These are phyloP conservation scores for Saposhnikovia divaricata DNA, from an alignment of 129 eudicot genomes.

Conservation along the genomic window DNA sequence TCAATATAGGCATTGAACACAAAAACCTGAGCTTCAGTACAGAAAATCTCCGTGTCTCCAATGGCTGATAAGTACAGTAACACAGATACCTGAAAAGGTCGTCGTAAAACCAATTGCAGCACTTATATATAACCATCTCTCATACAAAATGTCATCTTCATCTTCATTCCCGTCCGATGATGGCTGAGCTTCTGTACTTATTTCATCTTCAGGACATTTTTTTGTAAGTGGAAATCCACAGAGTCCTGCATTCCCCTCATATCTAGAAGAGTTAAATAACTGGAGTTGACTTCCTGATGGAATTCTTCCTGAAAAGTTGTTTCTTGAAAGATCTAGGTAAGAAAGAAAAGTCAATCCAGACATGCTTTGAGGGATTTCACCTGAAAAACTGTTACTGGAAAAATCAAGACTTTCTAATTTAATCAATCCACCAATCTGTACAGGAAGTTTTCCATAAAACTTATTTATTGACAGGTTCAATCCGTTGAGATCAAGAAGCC, in stretches of 20 bases:
- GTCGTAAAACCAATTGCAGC: background rate
- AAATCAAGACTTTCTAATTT: constrained; percentile 33
- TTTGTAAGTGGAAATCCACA: constrained; percentile 27
- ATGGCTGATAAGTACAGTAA: background rate
- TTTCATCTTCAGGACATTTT: constrained; percentile 13
- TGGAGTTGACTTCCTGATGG: constrained; percentile 30
- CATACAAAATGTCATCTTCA: background rate
- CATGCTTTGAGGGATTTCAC: background rate
- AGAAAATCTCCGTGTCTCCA: background rate
- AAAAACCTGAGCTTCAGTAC: background rate
- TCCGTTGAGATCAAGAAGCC: constrained; percentile 13
- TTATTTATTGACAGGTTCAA: constrained; percentile 34
- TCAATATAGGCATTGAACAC: background rate
- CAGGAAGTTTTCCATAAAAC: constrained; percentile 24
- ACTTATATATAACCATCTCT: constrained; percentile 24
- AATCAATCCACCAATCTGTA: constrained; percentile 20
- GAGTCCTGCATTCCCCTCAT: constrained; percentile 14
- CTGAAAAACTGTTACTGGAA: constrained; percentile 6
- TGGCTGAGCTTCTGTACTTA: background rate
- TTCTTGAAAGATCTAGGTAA: constrained; percentile 24
- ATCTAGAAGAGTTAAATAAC: constrained; percentile 20
- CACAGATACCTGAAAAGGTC: background rate
- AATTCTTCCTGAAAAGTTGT: constrained; percentile 22
- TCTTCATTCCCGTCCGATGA: background rate
- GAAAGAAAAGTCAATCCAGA: background rate